Conservation (phyloP, 495 filamentous ascomycete species). For the Wilcoxina mikolae region DNA sequence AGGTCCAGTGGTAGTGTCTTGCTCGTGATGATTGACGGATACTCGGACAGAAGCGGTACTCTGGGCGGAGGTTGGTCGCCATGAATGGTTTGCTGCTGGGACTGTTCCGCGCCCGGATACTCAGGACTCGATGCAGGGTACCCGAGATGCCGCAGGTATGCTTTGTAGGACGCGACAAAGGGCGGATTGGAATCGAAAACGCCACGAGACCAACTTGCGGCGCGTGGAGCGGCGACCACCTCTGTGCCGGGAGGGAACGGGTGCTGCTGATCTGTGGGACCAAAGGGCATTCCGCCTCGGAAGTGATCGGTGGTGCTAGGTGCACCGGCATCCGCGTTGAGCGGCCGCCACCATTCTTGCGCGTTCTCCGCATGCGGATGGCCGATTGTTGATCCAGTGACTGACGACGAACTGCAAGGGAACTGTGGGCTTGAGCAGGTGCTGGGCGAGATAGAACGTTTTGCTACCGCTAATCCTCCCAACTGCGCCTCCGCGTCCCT, state of each 20-base stretch:
- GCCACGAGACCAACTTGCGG: neutral
- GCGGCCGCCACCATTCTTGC: neutral
- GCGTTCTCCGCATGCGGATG: neutral
- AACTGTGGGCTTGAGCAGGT: conserved; percentile 1
- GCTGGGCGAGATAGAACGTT: neutral
- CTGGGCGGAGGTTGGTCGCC: neutral
- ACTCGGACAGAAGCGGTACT: neutral
- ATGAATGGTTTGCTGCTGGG: neutral
- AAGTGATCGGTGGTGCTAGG: neutral
- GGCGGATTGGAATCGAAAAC: conserved; percentile 5
- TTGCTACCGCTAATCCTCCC: neutral
- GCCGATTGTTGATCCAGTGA: neutral
- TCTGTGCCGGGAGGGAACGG: too few species aligned
- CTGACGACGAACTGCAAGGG: neutral
- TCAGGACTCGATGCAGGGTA: neutral
- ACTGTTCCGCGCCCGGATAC: too few species aligned
- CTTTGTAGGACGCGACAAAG: conserved; percentile 5
- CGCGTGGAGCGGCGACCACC: too few species aligned
- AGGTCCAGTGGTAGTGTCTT: conserved; percentile 21
- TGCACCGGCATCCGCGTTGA: neutral
- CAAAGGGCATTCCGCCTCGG: neutral
- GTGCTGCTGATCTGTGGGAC: neutral
- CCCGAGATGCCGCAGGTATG: neutral
- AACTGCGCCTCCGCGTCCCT: conserved; percentile 11
- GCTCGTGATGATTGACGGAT: conserved; percentile 1